These are phyloP conservation scores for Herpetospermum pedunculosum DNA, from an alignment of 306 rosid genomes.

Conservation along the genomic window DNA sequence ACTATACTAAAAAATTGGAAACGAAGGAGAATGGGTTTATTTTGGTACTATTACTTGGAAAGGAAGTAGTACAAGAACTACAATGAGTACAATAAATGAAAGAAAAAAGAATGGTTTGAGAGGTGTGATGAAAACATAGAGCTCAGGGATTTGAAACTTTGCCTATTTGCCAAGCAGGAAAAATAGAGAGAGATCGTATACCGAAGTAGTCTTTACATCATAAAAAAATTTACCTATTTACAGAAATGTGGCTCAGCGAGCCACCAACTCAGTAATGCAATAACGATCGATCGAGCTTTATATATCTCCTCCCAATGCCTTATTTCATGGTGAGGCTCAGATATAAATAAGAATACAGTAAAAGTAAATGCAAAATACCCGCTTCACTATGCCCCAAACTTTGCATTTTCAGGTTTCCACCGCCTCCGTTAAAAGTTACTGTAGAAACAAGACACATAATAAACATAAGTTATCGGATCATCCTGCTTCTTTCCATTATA, in stretches of 20 bases:
- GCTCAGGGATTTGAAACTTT: background rate
- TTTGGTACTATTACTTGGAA: background rate
- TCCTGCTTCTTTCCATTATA: background rate
- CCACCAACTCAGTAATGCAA: slow-evolving; percentile 9
- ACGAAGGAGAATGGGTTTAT: no score
- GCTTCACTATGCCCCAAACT: slow-evolving; percentile 11
- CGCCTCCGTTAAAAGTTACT: slow-evolving; percentile 14
- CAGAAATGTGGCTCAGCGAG: slow-evolving; percentile 8
- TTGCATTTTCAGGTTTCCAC: slow-evolving; percentile 9
- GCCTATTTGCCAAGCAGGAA: background rate
- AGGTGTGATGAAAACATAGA: background rate
- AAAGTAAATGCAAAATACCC: slow-evolving; percentile 4
- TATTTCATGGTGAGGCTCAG: slow-evolving; percentile 11
- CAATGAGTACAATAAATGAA: background rate
- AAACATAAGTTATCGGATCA: background rate
- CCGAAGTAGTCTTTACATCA: background rate
- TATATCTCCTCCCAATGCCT: slow-evolving; percentile 10
- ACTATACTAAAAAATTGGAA: no score
- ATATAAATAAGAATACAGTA: slow-evolving; percentile 13
- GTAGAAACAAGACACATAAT: background rate
- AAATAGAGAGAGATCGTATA: background rate
- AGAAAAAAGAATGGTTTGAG: background rate
- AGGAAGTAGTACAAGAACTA: background rate
- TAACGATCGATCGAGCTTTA: slow-evolving; percentile 1
- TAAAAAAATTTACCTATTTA: slow-evolving; percentile 12